phyloP scores from a whole-genome alignment of 305 asterid species.

The Solanum hybrid region DNA sequence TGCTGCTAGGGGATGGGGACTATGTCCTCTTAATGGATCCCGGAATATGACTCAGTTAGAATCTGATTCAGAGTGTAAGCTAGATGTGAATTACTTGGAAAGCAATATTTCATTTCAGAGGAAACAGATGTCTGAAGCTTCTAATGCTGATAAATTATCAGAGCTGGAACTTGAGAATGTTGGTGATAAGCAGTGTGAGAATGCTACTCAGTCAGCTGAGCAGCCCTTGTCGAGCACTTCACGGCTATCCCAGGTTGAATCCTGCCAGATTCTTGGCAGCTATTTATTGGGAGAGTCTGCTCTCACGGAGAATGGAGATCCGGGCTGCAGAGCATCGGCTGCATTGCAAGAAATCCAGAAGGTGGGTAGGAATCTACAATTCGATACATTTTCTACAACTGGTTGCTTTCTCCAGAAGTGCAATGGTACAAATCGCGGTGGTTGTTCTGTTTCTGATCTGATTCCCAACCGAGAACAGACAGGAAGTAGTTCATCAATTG shows the following conservation, averaged over 20 bases:
- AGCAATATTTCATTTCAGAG: conserved; percentile 20
- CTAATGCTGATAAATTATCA: conserved; percentile 20
- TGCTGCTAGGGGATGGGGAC: conserved; percentile 15
- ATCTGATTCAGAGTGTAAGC: conserved; percentile 17
- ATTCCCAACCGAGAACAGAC: conserved; percentile 29
- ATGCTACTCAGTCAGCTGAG: conserved; percentile 23
- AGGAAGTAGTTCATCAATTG: conserved; percentile 38
- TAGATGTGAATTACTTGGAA: conserved; percentile 24
- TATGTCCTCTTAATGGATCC: conserved; percentile 27
- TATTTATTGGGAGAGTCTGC: conserved; percentile 44
- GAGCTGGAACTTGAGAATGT: conserved; percentile 20
- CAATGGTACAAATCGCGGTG: conserved; percentile 26
- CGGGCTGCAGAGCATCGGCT: conserved; percentile 29
- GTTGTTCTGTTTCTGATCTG: conserved; percentile 24
- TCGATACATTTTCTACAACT: conserved; percentile 11
- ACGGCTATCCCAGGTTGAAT: conserved; percentile 27
- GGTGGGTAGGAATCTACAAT: conserved; percentile 25
- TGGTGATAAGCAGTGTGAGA: conserved; percentile 24
- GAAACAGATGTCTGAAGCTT: conserved; percentile 31
- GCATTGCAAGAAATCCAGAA: conserved; percentile 27
- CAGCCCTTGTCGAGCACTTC: conserved; percentile 28
- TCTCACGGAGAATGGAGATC: conserved; percentile 34
- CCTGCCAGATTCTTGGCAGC: conserved; percentile 45
- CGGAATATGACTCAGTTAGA: conserved; percentile 19
- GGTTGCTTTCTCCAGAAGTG: conserved; percentile 54